phyloP scores from a whole-genome alignment of 1,139 yeast genomes.

The Protomyces pachydermus region DNA sequence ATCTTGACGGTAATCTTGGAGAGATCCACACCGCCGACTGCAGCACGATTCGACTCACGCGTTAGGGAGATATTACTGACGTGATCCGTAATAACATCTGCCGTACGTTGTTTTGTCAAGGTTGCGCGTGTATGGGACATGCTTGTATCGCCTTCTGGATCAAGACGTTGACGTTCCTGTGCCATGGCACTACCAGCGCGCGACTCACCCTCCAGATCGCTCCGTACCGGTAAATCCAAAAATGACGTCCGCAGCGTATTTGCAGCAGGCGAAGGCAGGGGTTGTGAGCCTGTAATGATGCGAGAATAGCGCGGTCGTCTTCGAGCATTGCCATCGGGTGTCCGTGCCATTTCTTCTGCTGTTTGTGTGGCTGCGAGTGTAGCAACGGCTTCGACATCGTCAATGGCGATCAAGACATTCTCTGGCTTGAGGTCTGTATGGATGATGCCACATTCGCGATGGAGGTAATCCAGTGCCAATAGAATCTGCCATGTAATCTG shows the following conservation, averaged over 20 bases:
- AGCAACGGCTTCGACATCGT: slow-evolving; percentile 68
- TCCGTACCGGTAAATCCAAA: neutral
- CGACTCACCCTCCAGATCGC: slow-evolving; percentile 16
- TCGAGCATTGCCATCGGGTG: slow-evolving; percentile 30
- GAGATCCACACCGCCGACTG: slow-evolving; percentile 5
- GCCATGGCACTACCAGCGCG: slow-evolving; percentile 23
- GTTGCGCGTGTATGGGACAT: neutral
- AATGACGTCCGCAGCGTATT: neutral
- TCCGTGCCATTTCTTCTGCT: slow-evolving; percentile 30
- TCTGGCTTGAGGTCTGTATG: slow-evolving; percentile 91
- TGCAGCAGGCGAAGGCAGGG: slow-evolving; percentile 54
- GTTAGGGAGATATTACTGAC: slow-evolving; percentile 14
- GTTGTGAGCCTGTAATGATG: slow-evolving; percentile 78
- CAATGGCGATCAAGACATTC: slow-evolving; percentile 74
- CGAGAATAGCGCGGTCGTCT: slow-evolving; percentile 64
- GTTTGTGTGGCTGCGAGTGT: slow-evolving; percentile 46
- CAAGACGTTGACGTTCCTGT: slow-evolving; percentile 13
- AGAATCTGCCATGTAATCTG: slow-evolving; percentile 75
- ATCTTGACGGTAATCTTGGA: slow-evolving; percentile 52
- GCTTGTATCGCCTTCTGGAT: neutral
- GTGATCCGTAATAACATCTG: slow-evolving; percentile 13
- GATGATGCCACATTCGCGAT: slow-evolving; percentile 79
- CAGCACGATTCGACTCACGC: neutral
- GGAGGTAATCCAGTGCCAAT: slow-evolving; percentile 72
- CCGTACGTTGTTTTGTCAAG: slow-evolving; percentile 1